Conservation (phyloP, 2,329 filamentous ascomycete genomes). For the Fusarium keratoplasticum region DNA sequence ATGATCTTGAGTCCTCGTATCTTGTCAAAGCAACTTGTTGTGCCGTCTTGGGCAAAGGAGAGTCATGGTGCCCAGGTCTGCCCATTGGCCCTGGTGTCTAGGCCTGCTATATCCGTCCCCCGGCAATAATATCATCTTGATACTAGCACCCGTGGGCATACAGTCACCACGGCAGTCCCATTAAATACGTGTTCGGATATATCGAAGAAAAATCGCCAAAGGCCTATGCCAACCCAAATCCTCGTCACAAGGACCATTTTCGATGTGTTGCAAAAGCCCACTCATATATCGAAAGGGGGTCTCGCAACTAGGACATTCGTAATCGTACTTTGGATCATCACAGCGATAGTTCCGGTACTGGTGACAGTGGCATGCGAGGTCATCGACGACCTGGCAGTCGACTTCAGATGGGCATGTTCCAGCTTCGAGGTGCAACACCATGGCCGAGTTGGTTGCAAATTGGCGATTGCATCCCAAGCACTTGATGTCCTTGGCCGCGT, state of each 20-base stretch:
- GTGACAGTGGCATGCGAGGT: neutral
- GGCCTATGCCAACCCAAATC: neutral
- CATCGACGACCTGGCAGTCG: slow-evolving; percentile 2
- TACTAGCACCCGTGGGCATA: too few species aligned
- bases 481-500: slow-evolving; percentile 12
- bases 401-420: slow-evolving; percentile 28
- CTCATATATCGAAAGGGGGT: slow-evolving; percentile 23
- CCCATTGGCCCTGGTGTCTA: too few species aligned
- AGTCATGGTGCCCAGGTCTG: too few species aligned
- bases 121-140: too few species aligned
- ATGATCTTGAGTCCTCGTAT: slow-evolving; percentile 1
- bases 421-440: slow-evolving; percentile 43
- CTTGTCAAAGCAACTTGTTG: neutral
- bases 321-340: slow-evolving; percentile 34
- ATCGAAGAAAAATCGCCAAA: neutral
- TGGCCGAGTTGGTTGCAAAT: slow-evolving; percentile 36
- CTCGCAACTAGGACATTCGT: slow-evolving; percentile 32
- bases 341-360: neutral
- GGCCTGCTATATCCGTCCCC: too few species aligned
- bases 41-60: neutral
- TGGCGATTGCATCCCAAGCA: slow-evolving; percentile 31
- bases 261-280: slow-evolving; percentile 39
- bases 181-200: neutral
- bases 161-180: too few species aligned
- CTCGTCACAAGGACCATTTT: slow-evolving; percentile 36